Base-by-base conservation (phyloP, 352 stramenopile genomes). In the Blastocystis sp. region DNA sequence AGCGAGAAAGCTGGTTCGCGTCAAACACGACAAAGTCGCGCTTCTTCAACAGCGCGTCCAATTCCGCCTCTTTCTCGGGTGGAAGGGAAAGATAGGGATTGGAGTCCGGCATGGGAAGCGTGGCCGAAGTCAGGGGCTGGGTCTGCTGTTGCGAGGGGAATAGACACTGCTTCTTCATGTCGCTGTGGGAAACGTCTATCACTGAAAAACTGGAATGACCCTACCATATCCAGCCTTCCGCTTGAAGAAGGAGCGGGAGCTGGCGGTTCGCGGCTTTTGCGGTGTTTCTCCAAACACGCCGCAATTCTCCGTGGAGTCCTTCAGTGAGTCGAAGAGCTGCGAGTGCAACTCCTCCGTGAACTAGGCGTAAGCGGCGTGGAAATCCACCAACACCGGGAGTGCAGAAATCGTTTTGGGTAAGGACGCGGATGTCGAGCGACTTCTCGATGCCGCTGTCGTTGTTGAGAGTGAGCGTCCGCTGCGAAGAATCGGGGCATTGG, bases 401-500 rank as follows among this genome's bases (percentile, higher is more conserved):
- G 45, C 45, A 69, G 52, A 84, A 84, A 57, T 84, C 74, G 28
- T 69, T 84, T 42, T 84, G 74, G 21, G 74, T 69, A n/a, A 84
- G 54, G 11, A 84, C n/a, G n/a, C 57, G 74, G 21, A 84, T 63
- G 43, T 84, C 74, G 3, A 84, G 74, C 42, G 74, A 84, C 61
- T 84, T 84, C 4, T 84, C 74, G 60, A 84, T 84, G 34, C 74
- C 66, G 40, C 40, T 84, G 34, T 84, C 52, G 34, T 62, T 68
- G 45, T 45, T 68, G 14, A 69, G 28, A 52, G 74, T 28, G 54
- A 69, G 65, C 6, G 19, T 28, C 4, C 74, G 52, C 28, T 84
- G 74, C 65, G 52, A 69, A 19, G 52, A 42, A 48, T 84, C 74
- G 17, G 66, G 7, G 65, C 57, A 54, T n/a, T 84, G 74, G 21